Conservation (phyloP, 768 basidiomycete genomes). For the Naganishia antarctica region DNA sequence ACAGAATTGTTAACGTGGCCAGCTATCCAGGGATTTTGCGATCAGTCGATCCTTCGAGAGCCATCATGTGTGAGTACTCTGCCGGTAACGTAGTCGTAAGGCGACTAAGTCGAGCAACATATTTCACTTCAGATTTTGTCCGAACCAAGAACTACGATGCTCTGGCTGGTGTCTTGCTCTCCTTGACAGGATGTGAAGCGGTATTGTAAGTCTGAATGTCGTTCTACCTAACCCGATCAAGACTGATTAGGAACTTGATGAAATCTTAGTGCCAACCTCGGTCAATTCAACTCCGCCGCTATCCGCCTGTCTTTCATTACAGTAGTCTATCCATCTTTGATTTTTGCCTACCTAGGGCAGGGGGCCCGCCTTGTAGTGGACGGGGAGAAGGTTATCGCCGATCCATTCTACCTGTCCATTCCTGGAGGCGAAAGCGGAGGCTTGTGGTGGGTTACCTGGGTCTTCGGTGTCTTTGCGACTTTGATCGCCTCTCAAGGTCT, state of each 20-base stretch:
- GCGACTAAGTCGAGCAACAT: neutral
- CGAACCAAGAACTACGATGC: constrained; percentile 61
- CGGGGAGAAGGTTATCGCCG: constrained; percentile 54
- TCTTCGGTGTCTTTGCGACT: constrained; percentile 63
- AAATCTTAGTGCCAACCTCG: constrained; percentile 54
- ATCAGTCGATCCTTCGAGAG: constrained; percentile 64
- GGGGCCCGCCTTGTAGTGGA: constrained; percentile 60
- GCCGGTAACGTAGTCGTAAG: neutral
- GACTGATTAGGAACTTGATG: too few species aligned
- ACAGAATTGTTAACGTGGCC: constrained; percentile 60
- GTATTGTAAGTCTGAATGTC: constrained; percentile 26
- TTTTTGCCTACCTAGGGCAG: constrained; percentile 68
- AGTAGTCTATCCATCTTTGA: constrained; percentile 60
- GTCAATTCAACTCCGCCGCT: constrained; percentile 62
- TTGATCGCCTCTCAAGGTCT: constrained; percentile 29
- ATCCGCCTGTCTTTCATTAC: constrained; percentile 57
- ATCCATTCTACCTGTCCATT: constrained; percentile 64
- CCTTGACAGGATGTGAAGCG: constrained; percentile 64
- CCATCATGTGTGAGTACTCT: constrained; percentile 57
- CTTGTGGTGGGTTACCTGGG: constrained; percentile 64
- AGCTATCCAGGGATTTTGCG: constrained; percentile 60
- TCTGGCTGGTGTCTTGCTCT: constrained; percentile 62
- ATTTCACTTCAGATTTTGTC: constrained; percentile 56
- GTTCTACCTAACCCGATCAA: too few species aligned
- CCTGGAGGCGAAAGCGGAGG: constrained; percentile 58